Conservation (phyloP, 2,329 filamentous ascomycete genomes). For the Curvularia lunata region DNA sequence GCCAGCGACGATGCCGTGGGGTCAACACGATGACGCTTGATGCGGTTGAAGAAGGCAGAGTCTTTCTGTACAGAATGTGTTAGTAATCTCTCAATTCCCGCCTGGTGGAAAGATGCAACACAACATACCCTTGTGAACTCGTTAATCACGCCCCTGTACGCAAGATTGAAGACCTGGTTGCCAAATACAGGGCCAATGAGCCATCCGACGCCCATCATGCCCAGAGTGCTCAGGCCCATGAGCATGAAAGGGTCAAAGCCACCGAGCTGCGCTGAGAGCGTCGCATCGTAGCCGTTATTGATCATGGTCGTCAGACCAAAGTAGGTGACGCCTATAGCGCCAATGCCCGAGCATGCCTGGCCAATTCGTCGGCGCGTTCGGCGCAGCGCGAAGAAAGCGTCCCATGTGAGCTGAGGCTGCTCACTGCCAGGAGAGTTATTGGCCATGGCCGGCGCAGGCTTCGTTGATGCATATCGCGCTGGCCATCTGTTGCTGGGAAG, state of each 20-base stretch:
- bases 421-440: constrained; percentile 19
- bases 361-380: constrained; percentile 84
- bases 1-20: constrained; percentile 85
- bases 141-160: constrained; percentile 72
- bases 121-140: constrained; percentile 72
- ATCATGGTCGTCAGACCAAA: constrained; percentile 71
- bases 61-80: constrained; percentile 75
- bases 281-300: constrained; percentile 72
- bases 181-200: constrained; percentile 83
- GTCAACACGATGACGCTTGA: constrained; percentile 92
- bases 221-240: constrained; percentile 78
- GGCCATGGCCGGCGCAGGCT: constrained; percentile 24
- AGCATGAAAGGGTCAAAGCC: constrained; percentile 89
- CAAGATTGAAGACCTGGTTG: constrained; percentile 76
- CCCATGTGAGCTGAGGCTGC: constrained; percentile 66
- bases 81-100: not conserved
- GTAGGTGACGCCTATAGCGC: constrained; percentile 67
- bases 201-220: constrained; percentile 84
- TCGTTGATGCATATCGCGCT: constrained; percentile 37
- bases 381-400: constrained; percentile 90
- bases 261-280: constrained; percentile 71
- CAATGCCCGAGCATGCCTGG: constrained; percentile 74
- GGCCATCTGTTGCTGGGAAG: constrained; percentile 8
- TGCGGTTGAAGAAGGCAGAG: constrained; percentile 87
- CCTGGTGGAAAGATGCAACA: not conserved